Percentiles rank a stretch among this genome's conserved stretches.
Conservation (phyloP, 2,329 filamentous ascomycete species). For the Paecilomyces fulvus region DNA sequence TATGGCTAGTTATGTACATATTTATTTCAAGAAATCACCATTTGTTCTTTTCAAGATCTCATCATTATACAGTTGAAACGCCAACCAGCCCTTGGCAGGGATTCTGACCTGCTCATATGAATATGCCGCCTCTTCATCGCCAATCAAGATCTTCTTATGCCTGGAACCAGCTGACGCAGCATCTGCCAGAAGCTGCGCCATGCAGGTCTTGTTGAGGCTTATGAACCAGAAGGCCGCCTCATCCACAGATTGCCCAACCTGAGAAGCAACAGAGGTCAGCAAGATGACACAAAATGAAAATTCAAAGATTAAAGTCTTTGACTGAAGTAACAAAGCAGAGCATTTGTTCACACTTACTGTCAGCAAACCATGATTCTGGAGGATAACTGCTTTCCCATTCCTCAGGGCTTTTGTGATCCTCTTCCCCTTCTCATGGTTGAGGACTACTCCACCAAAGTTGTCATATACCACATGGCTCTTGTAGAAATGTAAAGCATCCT, state of each 20-base stretch:
- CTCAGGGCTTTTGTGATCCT: constrained; percentile 43
- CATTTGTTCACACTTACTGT: constrained; percentile 27
- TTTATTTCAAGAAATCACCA: constrained; percentile 38
- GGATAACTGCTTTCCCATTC: constrained; percentile 42
- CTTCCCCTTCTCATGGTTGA: constrained; percentile 44
- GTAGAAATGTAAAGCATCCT: constrained; percentile 37
- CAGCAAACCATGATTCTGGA: constrained; percentile 50
- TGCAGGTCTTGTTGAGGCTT: constrained; percentile 16
- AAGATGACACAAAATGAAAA: background rate
- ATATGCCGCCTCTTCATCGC: constrained; percentile 15
- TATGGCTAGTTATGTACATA: too few species aligned
- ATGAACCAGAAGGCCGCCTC: constrained; percentile 49
- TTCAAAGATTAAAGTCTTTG: background rate
- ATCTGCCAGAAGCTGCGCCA: constrained; percentile 14
- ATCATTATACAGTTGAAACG: constrained; percentile 48
- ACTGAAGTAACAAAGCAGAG: background rate
- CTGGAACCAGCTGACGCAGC: constrained; percentile 4
- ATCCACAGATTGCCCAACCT: constrained; percentile 40
- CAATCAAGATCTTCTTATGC: constrained; percentile 16
- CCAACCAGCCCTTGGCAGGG: constrained; percentile 46
- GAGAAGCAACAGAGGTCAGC: background rate
- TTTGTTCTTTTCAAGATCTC: constrained; percentile 44
- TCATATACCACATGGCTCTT: constrained; percentile 32
- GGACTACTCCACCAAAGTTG: constrained; percentile 45
- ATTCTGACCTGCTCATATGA: constrained; percentile 15